Evolutionary conservation across 1,284 basidiomycete species (phyloP).

Genomic region (Ganoderma lucidum): DNA sequence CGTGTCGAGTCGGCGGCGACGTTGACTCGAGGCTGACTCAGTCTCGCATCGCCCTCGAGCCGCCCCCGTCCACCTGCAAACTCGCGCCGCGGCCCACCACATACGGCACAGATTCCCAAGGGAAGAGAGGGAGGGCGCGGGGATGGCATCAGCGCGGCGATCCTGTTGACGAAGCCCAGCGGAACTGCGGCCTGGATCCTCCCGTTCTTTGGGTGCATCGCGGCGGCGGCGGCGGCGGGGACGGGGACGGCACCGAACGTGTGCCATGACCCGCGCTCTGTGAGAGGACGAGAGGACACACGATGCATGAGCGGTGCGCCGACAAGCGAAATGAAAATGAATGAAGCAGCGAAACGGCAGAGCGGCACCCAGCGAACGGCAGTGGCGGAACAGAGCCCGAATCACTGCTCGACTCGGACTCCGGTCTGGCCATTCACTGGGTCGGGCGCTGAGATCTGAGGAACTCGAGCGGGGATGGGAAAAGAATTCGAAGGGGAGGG

Average conservation of each 20-base stretch:
- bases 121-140: not conserved
- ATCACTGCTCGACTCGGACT: not conserved
- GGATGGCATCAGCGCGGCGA: not conserved
- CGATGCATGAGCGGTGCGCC: not conserved
- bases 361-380: not conserved
- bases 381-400: not conserved
- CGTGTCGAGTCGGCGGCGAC: not conserved
- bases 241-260: not conserved
- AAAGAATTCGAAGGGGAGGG: not conserved
- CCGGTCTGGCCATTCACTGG: too few relatives aligned
- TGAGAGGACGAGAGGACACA: not conserved
- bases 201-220: not conserved
- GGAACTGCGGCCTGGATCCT: not conserved
- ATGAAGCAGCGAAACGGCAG: not conserved
- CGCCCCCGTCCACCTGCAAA: not conserved
- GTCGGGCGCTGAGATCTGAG: not conserved
- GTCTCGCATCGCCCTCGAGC: not conserved
- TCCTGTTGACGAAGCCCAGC: not conserved
- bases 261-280: too few relatives aligned
- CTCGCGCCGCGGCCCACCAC: not conserved
- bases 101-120: not conserved
- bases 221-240: not conserved
- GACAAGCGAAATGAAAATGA: not conserved
- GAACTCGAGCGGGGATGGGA: not conserved
- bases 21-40: not conserved